Evolutionary conservation across 805 yeast species (phyloP), one percentile per base, ranked within the genome.

Genomic region (Suhomyces tanzawaensis): DNA sequence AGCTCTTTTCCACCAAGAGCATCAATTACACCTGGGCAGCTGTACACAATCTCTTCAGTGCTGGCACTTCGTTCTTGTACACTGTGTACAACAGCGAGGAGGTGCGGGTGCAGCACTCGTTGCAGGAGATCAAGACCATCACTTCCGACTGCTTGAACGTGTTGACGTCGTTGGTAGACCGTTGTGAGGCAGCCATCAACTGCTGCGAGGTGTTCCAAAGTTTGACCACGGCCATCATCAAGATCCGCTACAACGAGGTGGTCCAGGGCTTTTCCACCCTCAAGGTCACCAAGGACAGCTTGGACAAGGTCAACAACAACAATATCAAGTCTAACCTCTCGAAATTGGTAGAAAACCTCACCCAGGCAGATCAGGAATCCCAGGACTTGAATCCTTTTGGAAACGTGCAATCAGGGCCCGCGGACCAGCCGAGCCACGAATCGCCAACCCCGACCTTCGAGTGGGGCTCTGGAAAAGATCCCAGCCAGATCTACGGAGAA

Each of bases 1-100:
- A 74, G 36, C 62, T 89, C 26, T 76, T 74, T 47, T 58, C 66
- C n/a, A 70, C 70, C 19, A 76, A 75, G 49, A 68, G 76, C 32
- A 72, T 88, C 42, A 87, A 87, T 58, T 89, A 85, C 59, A 86
- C 96, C 0, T 89, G 96, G 96, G 90, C 89, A 2, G 93, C 95
- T 0, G 90, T 87, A 3, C 95, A 88, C 57, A 88, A 87, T 55
- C 66, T 87, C 37, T 87, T 87, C 55, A 82, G 85, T 84, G 90
- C 95, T 0, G 95, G 95, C 1, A 83, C 91, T 19, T 83, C 95
- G 1, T 88, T 79, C 49, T 65, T 89, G 30, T 88, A 85, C 55
- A 76, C 89, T 1, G 69, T 87, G 11, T 88, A 85, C 56, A 83
- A 83, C 55, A 77, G 85, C 25, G 69, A 69, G n/a, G 73, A 71